These are phyloP conservation scores for Salix exigua DNA, from an alignment of 345 rosid genomes.

Conservation along the genomic window DNA sequence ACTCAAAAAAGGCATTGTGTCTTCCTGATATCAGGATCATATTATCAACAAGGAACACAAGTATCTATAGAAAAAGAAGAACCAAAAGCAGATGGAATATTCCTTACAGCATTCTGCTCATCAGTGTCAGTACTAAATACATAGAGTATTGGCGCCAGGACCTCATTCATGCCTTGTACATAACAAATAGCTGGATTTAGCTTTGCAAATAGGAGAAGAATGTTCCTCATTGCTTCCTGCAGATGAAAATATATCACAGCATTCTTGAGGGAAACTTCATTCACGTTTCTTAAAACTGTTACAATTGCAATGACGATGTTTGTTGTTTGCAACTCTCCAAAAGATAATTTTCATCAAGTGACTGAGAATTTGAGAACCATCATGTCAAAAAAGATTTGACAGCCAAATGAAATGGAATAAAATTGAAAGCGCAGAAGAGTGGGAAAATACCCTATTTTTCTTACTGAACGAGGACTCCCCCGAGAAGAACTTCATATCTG, in stretches of 20 bases:
- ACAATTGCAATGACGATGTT: neutral
- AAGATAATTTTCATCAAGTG: neutral
- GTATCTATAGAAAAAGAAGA: neutral
- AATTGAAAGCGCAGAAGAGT: neutral
- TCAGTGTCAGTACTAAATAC: conserved; percentile 50
- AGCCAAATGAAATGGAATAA: neutral
- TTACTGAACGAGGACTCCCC: conserved; percentile 51
- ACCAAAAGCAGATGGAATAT: neutral
- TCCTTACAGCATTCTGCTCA: conserved; percentile 56
- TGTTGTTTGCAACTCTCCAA: neutral
- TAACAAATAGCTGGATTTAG: conserved; percentile 70
- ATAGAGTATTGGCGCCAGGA: conserved; percentile 67
- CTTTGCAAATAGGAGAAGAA: conserved; percentile 66
- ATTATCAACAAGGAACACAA: neutral
- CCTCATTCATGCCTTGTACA: conserved; percentile 85
- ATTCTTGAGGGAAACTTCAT: conserved; percentile 1
- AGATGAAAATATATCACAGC: neutral
- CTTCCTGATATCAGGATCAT: neutral
- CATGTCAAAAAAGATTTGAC: neutral
- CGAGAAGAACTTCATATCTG: conserved; percentile 63
- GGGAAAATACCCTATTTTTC: conserved; percentile 44
- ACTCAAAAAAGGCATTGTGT: neutral
- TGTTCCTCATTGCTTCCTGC: conserved; percentile 65
- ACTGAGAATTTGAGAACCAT: neutral
- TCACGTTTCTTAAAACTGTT: neutral